Evolutionary conservation across 192 early-diverging fungal species (phyloP).

Genomic region (Phlyctochytrium arcticum): DNA sequence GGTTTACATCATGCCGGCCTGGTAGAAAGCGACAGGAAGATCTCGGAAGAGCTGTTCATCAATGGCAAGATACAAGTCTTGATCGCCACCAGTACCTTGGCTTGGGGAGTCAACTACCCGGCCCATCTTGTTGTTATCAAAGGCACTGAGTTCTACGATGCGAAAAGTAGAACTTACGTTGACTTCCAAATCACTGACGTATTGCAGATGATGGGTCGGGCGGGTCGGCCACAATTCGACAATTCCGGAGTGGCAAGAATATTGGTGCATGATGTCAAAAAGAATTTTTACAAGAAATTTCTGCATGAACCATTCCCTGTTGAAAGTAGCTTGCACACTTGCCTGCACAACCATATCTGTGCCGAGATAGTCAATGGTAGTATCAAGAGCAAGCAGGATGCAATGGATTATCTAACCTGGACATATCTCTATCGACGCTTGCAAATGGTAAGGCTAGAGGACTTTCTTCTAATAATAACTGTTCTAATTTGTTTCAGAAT

Average conservation of each 20-base stretch:
- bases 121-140: slow-evolving; percentile 97
- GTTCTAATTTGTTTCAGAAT: slow-evolving; percentile 53
- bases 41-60: slow-evolving; percentile 92
- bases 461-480: background rate
- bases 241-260: slow-evolving; percentile 87
- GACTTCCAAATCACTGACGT: slow-evolving; percentile 98
- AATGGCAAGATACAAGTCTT: slow-evolving; percentile 95
- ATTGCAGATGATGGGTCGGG: slow-evolving; percentile 98
- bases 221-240: slow-evolving; percentile 95
- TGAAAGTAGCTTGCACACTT: slow-evolving; percentile 49
- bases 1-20: slow-evolving; percentile 97
- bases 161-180: slow-evolving; percentile 82
- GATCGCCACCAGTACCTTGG: slow-evolving; percentile 91
- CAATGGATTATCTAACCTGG: slow-evolving; percentile 92
- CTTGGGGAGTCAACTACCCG: slow-evolving; percentile 98
- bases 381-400: slow-evolving; percentile 88
- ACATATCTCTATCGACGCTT: slow-evolving; percentile 93
- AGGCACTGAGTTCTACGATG: slow-evolving; percentile 97
- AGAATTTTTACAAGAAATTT: slow-evolving; percentile 99
- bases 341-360: slow-evolving; percentile 82
- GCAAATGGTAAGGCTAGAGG: slow-evolving; percentile 48
- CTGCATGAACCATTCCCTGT: slow-evolving; percentile 82
- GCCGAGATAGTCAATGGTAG: slow-evolving; percentile 90
- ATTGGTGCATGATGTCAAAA: slow-evolving; percentile 92
- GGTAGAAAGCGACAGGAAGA: slow-evolving; percentile 75